Percentiles rank a stretch among this genome's conserved stretches.
These are phyloP conservation scores for Ophiostoma himal-ulmi DNA, from an alignment of 2,329 filamentous ascomycete species.

Conservation along the genomic window DNA sequence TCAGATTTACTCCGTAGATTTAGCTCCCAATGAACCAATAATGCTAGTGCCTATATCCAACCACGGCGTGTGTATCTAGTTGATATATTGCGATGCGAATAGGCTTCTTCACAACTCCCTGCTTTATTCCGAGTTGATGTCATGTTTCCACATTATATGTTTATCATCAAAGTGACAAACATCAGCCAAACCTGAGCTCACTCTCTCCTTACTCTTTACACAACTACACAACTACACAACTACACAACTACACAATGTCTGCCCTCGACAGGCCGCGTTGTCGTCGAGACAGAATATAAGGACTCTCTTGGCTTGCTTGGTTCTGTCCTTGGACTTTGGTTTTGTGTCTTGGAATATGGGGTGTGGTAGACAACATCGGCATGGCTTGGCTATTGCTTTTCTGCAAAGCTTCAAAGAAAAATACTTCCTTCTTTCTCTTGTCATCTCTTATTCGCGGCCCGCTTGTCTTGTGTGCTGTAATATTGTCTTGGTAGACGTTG, in stretches of 20 bases:
- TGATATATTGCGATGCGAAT: background rate
- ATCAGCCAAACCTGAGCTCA: background rate
- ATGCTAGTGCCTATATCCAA: too few species aligned
- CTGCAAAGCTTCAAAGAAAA: too few species aligned
- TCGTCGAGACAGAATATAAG: background rate
- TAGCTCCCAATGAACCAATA: background rate
- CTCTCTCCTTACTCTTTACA: background rate
- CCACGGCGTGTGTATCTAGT: background rate
- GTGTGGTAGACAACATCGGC: too few species aligned
- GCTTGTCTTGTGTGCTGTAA: background rate
- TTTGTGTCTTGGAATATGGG: too few species aligned
- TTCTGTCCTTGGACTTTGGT: too few species aligned
- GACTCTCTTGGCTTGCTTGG: too few species aligned
- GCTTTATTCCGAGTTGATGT: background rate
- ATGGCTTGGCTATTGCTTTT: background rate
- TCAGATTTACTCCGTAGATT: background rate
- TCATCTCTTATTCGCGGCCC: background rate
- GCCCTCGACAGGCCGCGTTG: background rate
- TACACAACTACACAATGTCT: background rate
- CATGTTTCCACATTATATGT: background rate
- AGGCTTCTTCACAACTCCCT: background rate
- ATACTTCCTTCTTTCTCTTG: background rate
- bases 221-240: too few species aligned
- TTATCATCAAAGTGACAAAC: background rate
- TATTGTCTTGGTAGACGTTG: conserved; percentile 2